These are phyloP conservation scores for Axilococcus clingmanii DNA, from an alignment of 139 green algal genomes.

Conservation along the genomic window DNA sequence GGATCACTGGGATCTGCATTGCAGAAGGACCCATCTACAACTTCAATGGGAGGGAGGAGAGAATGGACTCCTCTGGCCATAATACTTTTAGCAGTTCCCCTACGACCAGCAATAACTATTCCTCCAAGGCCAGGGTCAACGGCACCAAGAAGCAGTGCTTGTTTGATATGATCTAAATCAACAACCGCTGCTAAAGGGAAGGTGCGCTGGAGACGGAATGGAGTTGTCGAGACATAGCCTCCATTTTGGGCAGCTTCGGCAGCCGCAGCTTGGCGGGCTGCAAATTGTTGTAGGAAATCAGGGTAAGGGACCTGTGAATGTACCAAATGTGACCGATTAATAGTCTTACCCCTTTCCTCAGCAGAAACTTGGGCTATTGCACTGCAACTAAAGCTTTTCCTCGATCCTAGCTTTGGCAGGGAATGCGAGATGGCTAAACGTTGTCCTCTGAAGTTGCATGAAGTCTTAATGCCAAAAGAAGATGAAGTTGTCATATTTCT, in stretches of 20 bases:
- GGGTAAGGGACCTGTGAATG: no score
- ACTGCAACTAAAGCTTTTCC: no score
- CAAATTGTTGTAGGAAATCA: constrained; percentile 1
- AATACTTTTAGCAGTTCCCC: constrained; percentile 94
- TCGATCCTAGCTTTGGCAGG: no score
- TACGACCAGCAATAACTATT: constrained; percentile 83
- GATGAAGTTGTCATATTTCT: no score
- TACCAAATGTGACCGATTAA: no score
- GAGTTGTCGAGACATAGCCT: constrained; percentile 11
- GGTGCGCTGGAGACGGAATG: constrained; percentile 30
- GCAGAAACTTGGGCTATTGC: constrained; percentile 1
- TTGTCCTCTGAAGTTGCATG: no score
- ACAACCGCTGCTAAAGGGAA: constrained; percentile 81
- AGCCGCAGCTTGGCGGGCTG: constrained; percentile 13
- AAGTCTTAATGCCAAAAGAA: no score
- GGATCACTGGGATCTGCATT: constrained; percentile 91
- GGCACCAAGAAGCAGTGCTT: constrained; percentile 93
- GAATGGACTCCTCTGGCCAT: constrained; percentile 94
- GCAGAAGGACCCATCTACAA: constrained; percentile 80
- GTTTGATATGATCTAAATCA: constrained; percentile 92
- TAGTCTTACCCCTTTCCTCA: constrained; percentile 1
- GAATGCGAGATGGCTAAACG: no score
- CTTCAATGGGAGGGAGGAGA: constrained; percentile 95
- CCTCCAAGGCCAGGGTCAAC: constrained; percentile 84
- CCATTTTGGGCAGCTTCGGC: constrained; percentile 14